These are phyloP conservation scores for Apiospora hydei DNA, from an alignment of 2,329 filamentous ascomycete species.

Conservation along the genomic window DNA sequence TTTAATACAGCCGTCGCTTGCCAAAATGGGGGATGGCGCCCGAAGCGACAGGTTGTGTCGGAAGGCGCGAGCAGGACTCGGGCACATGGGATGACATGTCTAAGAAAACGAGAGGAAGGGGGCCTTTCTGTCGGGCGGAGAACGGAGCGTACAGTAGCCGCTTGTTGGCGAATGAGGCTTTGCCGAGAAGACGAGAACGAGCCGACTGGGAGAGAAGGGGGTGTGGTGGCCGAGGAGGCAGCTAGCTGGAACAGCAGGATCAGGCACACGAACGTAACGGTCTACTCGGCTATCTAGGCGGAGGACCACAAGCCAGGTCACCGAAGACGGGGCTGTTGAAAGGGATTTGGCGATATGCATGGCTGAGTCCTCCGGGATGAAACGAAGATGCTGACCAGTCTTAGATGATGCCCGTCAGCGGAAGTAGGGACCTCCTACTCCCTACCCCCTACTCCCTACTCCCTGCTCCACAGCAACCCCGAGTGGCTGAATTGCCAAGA, in stretches of 20 bases:
- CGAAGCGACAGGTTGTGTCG: neutral
- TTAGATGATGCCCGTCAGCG: neutral
- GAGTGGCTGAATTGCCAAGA: slow-evolving; percentile 12
- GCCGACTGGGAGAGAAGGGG: neutral
- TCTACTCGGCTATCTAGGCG: slow-evolving; percentile 22
- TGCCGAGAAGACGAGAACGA: neutral
- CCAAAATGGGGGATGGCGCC: neutral
- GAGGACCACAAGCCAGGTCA: slow-evolving; percentile 10
- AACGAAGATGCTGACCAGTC: slow-evolving; percentile 20
- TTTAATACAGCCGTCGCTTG: neutral
- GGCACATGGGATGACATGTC: slow-evolving; percentile 22
- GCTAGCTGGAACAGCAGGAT: neutral
- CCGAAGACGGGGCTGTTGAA: slow-evolving; percentile 1
- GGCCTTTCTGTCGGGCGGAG: neutral
- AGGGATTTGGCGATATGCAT: slow-evolving; percentile 13
- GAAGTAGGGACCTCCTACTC: neutral
- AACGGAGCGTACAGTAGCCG: neutral
- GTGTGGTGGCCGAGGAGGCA: slow-evolving; percentile 8
- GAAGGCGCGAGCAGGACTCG: neutral
- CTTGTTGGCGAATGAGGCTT: slow-evolving; percentile 19
- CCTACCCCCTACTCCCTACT: neutral
- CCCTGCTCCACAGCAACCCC: neutral
- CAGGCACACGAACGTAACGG: slow-evolving; percentile 23
- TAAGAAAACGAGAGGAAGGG: slow-evolving; percentile 10
- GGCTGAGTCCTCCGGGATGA: slow-evolving; percentile 8